Conservation (phyloP, 495 filamentous ascomycete species). For the Saxispiralis lemnorum region DNA sequence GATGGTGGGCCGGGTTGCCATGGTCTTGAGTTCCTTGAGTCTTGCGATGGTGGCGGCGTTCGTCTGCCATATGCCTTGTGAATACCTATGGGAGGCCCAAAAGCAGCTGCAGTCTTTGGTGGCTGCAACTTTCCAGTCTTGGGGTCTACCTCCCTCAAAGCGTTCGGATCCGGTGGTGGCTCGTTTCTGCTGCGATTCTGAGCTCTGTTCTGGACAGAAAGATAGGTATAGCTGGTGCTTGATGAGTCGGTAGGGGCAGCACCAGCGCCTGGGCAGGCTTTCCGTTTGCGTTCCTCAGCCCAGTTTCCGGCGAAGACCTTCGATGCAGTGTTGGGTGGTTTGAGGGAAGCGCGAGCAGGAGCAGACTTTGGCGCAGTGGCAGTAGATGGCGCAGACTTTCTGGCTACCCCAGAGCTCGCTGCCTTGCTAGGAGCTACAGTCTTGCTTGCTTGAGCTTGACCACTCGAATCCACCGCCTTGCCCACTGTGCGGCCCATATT, state of each 20-base stretch:
- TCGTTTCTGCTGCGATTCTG: slow-evolving; percentile 11
- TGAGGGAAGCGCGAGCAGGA: no score
- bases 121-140: slow-evolving; percentile 9
- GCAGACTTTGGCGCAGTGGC: background rate
- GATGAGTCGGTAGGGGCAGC: slow-evolving; percentile 3
- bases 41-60: slow-evolving; percentile 4
- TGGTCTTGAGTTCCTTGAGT: background rate
- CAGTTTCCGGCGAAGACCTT: slow-evolving; percentile 5
- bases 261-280: slow-evolving; percentile 1
- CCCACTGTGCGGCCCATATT: background rate
- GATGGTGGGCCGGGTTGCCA: slow-evolving; percentile 1
- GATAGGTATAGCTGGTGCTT: slow-evolving; percentile 2
- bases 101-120: background rate
- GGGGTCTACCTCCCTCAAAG: slow-evolving; percentile 7
- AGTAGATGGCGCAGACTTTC: background rate
- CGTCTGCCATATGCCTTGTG: slow-evolving; percentile 8
- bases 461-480: no score
- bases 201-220: slow-evolving; percentile 4
- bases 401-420: background rate
- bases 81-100: background rate
- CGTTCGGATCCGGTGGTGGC: slow-evolving; percentile 8
- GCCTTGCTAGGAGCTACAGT: background rate
- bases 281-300: background rate
- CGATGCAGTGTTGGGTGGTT: background rate
- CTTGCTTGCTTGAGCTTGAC: background rate